Conservation (phyloP, 257 asterid species). For the Lycium barbarum region DNA sequence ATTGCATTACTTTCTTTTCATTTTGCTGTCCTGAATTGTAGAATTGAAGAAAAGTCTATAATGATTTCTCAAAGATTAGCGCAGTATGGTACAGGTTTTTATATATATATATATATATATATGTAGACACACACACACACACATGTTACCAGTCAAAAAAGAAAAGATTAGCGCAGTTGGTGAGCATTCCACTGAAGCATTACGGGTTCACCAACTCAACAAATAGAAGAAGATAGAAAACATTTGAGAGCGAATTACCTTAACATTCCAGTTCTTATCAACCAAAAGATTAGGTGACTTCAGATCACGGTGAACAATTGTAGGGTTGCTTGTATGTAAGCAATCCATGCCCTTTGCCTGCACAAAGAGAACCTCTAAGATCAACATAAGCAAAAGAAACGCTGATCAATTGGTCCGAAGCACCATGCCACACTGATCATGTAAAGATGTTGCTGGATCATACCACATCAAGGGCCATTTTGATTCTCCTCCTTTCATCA, state of each 20-base stretch:
- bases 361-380: slow-evolving; percentile 45
- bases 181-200: slow-evolving; percentile 9
- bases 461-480: slow-evolving; percentile 99
- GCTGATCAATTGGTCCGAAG: background rate
- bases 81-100: background rate
- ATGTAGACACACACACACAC: no score
- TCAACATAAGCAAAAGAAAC: slow-evolving; percentile 16
- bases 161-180: background rate
- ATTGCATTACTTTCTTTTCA: slow-evolving; percentile 10
- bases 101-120: no score
- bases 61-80: background rate
- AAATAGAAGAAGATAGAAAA: slow-evolving; percentile 7
- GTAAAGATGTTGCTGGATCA: slow-evolving; percentile 6
- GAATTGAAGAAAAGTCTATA: background rate
- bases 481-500: slow-evolving; percentile 92
- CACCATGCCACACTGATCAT: slow-evolving; percentile 5
- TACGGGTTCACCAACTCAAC: slow-evolving; percentile 4
- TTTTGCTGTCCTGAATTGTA: background rate
- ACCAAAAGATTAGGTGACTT: slow-evolving; percentile 98
- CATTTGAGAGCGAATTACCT: slow-evolving; percentile 55
- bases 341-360: slow-evolving; percentile 99
- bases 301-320: slow-evolving; percentile 97
- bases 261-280: slow-evolving; percentile 94
- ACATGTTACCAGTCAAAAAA: no score
- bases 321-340: slow-evolving; percentile 94